These are phyloP conservation scores for Penicillium sp. DNA, from an alignment of 2,329 filamentous ascomycete species.

Conservation along the genomic window DNA sequence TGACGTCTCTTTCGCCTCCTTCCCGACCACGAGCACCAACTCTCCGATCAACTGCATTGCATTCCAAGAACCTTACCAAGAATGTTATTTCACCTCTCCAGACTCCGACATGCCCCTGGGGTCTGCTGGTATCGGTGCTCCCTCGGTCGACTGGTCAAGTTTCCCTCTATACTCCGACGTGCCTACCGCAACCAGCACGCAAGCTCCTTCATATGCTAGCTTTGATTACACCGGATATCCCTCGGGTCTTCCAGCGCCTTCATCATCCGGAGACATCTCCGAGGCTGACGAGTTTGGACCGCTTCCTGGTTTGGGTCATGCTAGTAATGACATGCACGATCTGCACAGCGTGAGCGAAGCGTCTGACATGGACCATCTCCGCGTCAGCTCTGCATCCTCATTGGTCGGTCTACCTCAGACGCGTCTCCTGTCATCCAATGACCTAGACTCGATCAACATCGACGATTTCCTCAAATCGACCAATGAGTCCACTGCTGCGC, in stretches of 20 bases:
- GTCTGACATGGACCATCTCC: conserved; percentile 44
- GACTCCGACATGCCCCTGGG: conserved; percentile 44
- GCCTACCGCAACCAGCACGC: conserved; percentile 42
- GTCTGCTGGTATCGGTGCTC: conserved; percentile 42
- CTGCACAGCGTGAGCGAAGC: conserved; percentile 44
- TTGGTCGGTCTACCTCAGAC: conserved; percentile 44
- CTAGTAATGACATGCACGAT: conserved; percentile 38
- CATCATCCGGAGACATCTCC: conserved; percentile 52
- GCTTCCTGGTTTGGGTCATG: conserved; percentile 31
- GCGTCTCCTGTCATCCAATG: conserved; percentile 42
- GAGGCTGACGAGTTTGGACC: conserved; percentile 48
- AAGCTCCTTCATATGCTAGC: conserved; percentile 48
- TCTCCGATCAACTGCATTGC: conserved; percentile 38
- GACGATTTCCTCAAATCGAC: conserved; percentile 47
- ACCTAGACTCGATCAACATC: conserved; percentile 44
- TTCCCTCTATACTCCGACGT: conserved; percentile 45
- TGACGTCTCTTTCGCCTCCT: conserved; percentile 40
- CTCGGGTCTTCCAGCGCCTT: conserved; percentile 43
- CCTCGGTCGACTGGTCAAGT: conserved; percentile 51
- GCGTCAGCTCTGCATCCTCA: conserved; percentile 45
- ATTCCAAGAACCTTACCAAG: conserved; percentile 40
- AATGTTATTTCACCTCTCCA: conserved; percentile 45
- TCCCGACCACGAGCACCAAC: conserved; percentile 34
- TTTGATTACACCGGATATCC: conserved; percentile 46
- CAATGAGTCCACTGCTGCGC: conserved; percentile 41